These are phyloP conservation scores for Phaeosphaeria sp. DNA, from an alignment of 2,329 filamentous ascomycete genomes.

Conservation along the genomic window DNA sequence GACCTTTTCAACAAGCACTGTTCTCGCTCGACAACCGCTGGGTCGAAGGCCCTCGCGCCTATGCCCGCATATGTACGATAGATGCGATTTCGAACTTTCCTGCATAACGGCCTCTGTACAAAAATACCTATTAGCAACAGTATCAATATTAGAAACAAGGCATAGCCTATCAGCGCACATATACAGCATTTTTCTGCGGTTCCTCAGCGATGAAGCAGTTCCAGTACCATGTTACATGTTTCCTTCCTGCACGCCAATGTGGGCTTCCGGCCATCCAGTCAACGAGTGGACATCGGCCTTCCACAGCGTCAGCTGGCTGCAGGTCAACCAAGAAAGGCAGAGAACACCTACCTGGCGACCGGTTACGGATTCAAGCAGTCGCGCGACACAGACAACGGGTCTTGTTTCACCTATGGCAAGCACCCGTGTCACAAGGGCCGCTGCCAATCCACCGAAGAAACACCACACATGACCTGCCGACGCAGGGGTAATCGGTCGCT, in stretches of 20 bases:
- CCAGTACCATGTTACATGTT: slow-evolving; percentile 31
- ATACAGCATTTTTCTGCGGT: slow-evolving; percentile 13
- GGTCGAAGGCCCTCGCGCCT: slow-evolving; percentile 4
- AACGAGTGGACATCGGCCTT: slow-evolving; percentile 21
- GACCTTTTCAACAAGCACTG: slow-evolving; percentile 33
- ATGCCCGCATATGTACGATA: slow-evolving; percentile 40
- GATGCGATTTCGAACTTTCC: slow-evolving; percentile 28
- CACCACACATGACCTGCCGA: slow-evolving; percentile 28
- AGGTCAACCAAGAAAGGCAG: slow-evolving; percentile 30
- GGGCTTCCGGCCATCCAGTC: slow-evolving; percentile 30
- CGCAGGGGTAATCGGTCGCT: slow-evolving; percentile 29
- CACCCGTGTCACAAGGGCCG: slow-evolving; percentile 14
- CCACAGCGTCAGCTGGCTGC: slow-evolving; percentile 32
- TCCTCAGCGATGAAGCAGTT: slow-evolving; percentile 19
- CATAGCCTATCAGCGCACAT: slow-evolving; percentile 24
- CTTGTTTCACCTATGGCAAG: slow-evolving; percentile 38
- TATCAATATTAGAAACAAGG: slow-evolving; percentile 37
- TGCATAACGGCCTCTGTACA: slow-evolving; percentile 47
- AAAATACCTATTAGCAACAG: slow-evolving; percentile 44
- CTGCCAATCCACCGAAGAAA: slow-evolving; percentile 14
- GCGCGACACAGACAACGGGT: slow-evolving; percentile 39
- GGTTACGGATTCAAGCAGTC: slow-evolving; percentile 25
- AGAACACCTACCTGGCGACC: slow-evolving; percentile 26
- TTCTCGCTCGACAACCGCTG: slow-evolving; percentile 3
- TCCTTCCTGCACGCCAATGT: slow-evolving; percentile 34